Conservation (phyloP, 1,139 yeast species). For the Candida sp. region DNA sequence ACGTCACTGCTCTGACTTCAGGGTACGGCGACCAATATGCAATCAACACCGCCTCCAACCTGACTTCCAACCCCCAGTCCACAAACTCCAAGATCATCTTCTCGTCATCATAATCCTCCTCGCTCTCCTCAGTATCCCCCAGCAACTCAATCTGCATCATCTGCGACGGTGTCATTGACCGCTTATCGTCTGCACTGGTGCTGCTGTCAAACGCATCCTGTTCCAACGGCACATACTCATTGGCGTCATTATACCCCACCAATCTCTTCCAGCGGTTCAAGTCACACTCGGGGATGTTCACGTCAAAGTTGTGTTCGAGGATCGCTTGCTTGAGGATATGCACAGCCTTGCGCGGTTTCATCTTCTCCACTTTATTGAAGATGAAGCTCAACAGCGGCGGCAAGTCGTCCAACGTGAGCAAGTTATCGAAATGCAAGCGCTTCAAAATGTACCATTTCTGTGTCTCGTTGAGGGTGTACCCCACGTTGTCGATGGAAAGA, state of each 20-base stretch:
- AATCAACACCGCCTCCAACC: slow-evolving; percentile 49
- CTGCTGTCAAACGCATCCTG: background rate
- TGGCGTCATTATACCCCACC: slow-evolving; percentile 8
- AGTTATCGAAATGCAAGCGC: slow-evolving; percentile 28
- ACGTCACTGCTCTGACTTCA: slow-evolving; percentile 64
- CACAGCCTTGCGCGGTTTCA: slow-evolving; percentile 44
- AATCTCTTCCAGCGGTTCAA: slow-evolving; percentile 24
- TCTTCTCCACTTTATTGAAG: slow-evolving; percentile 38
- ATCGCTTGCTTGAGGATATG: slow-evolving; percentile 43
- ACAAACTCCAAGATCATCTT: slow-evolving; percentile 17
- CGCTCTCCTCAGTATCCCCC: background rate
- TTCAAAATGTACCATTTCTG: slow-evolving; percentile 30
- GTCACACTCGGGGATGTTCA: slow-evolving; percentile 49
- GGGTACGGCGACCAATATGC: slow-evolving; percentile 65
- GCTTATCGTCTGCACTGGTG: background rate
- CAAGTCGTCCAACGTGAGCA: slow-evolving; percentile 30
- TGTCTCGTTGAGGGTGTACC: slow-evolving; percentile 22
- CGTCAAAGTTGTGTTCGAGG: slow-evolving; percentile 48
- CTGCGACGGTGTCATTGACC: background rate
- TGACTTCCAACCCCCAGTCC: slow-evolving; percentile 32
- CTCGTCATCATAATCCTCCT: background rate
- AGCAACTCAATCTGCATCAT: background rate
- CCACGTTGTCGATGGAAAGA: slow-evolving; percentile 28
- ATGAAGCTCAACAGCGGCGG: slow-evolving; percentile 39
- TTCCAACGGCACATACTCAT: background rate